Percentiles rank a stretch among this genome's conserved stretches.
Conservation (phyloP, 257 asterid species). For the Ligustrum vulgare region DNA sequence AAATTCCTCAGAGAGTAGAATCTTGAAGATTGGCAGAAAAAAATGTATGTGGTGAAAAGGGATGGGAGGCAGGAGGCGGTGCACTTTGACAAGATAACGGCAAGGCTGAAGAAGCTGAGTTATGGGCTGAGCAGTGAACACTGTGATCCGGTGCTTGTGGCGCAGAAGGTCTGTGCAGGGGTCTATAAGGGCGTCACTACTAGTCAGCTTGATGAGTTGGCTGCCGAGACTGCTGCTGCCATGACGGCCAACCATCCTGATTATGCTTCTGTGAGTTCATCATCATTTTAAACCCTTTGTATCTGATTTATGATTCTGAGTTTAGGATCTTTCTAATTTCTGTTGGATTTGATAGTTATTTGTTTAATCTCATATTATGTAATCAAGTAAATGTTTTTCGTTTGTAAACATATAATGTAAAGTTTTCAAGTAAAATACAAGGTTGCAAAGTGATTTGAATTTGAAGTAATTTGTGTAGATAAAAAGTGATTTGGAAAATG, state of each 20-base stretch:
- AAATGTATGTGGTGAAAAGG: slow-evolving; percentile 94
- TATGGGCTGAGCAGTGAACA: slow-evolving; percentile 89
- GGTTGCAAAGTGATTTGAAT: too few species aligned
- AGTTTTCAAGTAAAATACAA: too few species aligned
- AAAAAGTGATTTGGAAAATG: too few species aligned
- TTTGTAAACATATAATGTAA: too few species aligned
- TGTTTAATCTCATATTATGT: background rate
- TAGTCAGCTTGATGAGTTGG: slow-evolving; percentile 94
- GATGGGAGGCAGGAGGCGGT: slow-evolving; percentile 92
- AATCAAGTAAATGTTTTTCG: too few species aligned
- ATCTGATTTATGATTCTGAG: background rate
- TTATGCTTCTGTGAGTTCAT: slow-evolving; percentile 77
- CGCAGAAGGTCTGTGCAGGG: slow-evolving; percentile 95
- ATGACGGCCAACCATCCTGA: slow-evolving; percentile 96
- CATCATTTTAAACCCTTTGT: background rate
- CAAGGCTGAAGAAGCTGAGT: slow-evolving; percentile 82
- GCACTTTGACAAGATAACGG: slow-evolving; percentile 94
- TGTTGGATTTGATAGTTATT: background rate
- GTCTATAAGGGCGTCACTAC: slow-evolving; percentile 93
- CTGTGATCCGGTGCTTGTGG: slow-evolving; percentile 86
- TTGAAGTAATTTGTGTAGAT: too few species aligned
- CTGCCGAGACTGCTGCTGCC: slow-evolving; percentile 97
- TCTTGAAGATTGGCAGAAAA: background rate
- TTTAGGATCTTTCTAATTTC: slow-evolving; percentile 3
- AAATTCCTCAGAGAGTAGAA: slow-evolving; percentile 31